Evolutionary conservation across 257 asterid genomes (phyloP), one percentile per base, ranked within the genome.

Genomic region (Fraxinus excelsior): DNA sequence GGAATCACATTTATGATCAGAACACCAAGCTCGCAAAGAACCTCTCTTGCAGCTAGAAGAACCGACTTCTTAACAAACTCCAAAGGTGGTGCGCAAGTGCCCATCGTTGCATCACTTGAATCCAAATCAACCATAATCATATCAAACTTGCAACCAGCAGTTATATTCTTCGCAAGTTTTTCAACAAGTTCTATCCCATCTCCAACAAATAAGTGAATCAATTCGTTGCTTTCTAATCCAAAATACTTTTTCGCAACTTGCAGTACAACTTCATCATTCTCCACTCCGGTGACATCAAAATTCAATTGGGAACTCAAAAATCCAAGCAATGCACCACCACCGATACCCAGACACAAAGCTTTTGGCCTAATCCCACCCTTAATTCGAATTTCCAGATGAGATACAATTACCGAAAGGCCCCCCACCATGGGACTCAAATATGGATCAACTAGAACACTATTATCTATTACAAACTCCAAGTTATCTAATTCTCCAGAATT

Each of bases 111-210:
- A 72, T 92, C 94, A 74, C 84, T 84, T 0, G 98, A 90, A 79
- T 95, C 99, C 89, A 95, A 67, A 88, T 95, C 99, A 81, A 91
- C 94, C 99, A 95, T 95, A 31, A 91, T 65, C 76, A 85, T 89
- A 78, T 93, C 90, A 81, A 90, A 95, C 64, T 66, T 87, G 65
- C 74, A 51, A 51, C 42, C 80, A 23, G 35, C 58, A 44, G 28
- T 58, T 4, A 44, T 31, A 70, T 73, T 60, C 71, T 32, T 74
- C 1, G 89, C 87, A 9, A 87, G 70, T 23, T 84, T 83, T 68
- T 84, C 58, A 65, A 92, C 83, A 76, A 79, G 77, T 21, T 83
- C 74, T 67, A 90, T 85, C 66, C 88, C 98, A 84, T 94, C 92
- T 65, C 87, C 95, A 65, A 85, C 88, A 69, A 72, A 58, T 37